These are phyloP conservation scores for Epichloe sylvatica DNA, from an alignment of 2,329 filamentous ascomycete genomes.

Conservation along the genomic window DNA sequence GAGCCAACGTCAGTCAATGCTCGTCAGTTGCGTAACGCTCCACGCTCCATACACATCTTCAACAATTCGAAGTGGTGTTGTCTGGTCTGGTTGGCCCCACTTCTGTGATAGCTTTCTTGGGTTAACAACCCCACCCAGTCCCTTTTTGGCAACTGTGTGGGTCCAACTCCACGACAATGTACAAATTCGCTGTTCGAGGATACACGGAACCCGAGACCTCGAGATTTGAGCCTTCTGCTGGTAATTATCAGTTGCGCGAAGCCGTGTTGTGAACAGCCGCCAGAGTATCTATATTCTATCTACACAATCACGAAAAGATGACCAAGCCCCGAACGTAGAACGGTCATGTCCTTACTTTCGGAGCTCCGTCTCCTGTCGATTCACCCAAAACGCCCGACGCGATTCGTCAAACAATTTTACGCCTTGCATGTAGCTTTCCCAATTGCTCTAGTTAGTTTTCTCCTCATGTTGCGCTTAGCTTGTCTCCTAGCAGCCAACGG, in stretches of 20 bases:
- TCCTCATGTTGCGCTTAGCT: conserved; percentile 3
- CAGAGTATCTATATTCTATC: not conserved
- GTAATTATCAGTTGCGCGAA: not conserved
- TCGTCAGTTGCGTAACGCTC: conserved; percentile 2
- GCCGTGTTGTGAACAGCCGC: not conserved
- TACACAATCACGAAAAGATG: not conserved
- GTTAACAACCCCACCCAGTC: too few species aligned
- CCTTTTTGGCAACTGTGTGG: too few species aligned
- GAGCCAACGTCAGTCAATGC: conserved; percentile 3
- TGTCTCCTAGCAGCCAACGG: conserved; percentile 3
- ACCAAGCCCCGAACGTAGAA: not conserved
- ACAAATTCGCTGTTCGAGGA: too few species aligned
- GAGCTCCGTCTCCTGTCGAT: not conserved
- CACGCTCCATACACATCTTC: conserved; percentile 1
- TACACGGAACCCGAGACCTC: not conserved
- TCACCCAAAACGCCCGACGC: not conserved
- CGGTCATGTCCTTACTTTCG: not conserved
- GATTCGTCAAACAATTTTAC: not conserved
- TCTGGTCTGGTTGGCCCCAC: not conserved
- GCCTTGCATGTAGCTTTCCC: not conserved
- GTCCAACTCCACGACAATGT: too few species aligned
- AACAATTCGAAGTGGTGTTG: not conserved
- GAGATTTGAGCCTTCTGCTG: not conserved
- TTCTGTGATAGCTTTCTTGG: not conserved
- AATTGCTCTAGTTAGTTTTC: not conserved